phyloP scores from a whole-genome alignment of 2,329 filamentous ascomycete species.

The Anisogramma anomala region DNA sequence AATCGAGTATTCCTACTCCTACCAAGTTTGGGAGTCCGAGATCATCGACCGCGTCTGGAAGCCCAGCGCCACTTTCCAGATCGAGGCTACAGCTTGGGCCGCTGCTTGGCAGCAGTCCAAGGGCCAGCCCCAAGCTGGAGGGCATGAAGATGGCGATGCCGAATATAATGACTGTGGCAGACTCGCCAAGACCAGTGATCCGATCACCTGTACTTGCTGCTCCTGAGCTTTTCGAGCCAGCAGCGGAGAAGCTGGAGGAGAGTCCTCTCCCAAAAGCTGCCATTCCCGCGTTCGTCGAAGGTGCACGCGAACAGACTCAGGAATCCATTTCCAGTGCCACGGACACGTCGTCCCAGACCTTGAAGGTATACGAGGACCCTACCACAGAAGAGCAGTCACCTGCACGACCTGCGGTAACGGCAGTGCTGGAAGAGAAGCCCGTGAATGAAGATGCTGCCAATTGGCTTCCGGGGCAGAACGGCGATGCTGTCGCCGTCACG shows the following conservation, averaged over 20 bases:
- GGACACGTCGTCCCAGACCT: slow-evolving; percentile 25
- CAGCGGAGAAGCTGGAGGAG: neutral
- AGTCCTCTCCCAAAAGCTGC: slow-evolving; percentile 5
- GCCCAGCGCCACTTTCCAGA: slow-evolving; percentile 10
- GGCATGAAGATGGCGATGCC: slow-evolving; percentile 44
- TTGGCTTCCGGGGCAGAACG: slow-evolving; percentile 18
- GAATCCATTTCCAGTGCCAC: slow-evolving; percentile 5
- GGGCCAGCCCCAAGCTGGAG: slow-evolving; percentile 39
- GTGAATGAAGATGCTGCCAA: slow-evolving; percentile 44
- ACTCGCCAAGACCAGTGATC: slow-evolving; percentile 1
- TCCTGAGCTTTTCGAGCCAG: slow-evolving; percentile 3
- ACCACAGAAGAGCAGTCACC: slow-evolving; percentile 35
- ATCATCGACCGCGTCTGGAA: slow-evolving; percentile 28
- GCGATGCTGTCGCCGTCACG: slow-evolving; percentile 3
- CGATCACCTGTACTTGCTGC: slow-evolving; percentile 10
- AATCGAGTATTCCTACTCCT: slow-evolving; percentile 38
- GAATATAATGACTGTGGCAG: slow-evolving; percentile 24
- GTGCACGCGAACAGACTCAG: neutral
- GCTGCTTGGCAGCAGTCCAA: slow-evolving; percentile 30
- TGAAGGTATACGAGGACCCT: slow-evolving; percentile 54
- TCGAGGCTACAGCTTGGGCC: slow-evolving; percentile 14
- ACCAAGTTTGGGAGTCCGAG: slow-evolving; percentile 25
- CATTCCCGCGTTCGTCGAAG: slow-evolving; percentile 4
- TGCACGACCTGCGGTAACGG: slow-evolving; percentile 27
- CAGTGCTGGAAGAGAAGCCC: slow-evolving; percentile 48